These are phyloP conservation scores for Fraxinus baroniana DNA, from an alignment of 305 asterid species.

Conservation along the genomic window DNA sequence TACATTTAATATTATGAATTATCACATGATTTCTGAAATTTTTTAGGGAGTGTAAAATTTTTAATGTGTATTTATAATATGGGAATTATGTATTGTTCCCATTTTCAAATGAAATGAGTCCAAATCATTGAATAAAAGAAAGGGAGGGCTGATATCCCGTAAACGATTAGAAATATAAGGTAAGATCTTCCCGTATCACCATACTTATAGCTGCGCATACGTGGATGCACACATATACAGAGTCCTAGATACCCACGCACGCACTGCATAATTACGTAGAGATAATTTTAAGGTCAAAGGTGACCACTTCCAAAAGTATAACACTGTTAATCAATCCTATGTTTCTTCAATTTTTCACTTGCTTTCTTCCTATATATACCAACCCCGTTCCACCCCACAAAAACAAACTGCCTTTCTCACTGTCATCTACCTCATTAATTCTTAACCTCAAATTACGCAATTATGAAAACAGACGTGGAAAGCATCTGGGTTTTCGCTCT, in stretches of 20 bases:
- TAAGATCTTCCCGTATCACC: neutral
- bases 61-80: no score
- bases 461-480: conserved; percentile 44
- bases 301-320: conserved; percentile 19
- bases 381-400: neutral
- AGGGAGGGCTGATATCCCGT: no score
- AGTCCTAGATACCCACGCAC: neutral
- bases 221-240: neutral
- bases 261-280: neutral
- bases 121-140: no score
- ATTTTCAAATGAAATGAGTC: no score
- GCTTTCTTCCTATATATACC: neutral
- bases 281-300: neutral
- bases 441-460: neutral
- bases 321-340: neutral
- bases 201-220: neutral
- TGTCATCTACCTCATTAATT: neutral
- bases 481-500: conserved; percentile 56
- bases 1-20: no score
- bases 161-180: neutral
- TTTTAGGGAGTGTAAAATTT: no score
- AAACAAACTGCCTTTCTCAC: neutral
- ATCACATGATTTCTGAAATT: no score
- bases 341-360: conserved; percentile 6
- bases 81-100: no score